Evolutionary conservation across 2,329 filamentous ascomycete genomes (phyloP).

Genomic region (Monosporascus sp.): DNA sequence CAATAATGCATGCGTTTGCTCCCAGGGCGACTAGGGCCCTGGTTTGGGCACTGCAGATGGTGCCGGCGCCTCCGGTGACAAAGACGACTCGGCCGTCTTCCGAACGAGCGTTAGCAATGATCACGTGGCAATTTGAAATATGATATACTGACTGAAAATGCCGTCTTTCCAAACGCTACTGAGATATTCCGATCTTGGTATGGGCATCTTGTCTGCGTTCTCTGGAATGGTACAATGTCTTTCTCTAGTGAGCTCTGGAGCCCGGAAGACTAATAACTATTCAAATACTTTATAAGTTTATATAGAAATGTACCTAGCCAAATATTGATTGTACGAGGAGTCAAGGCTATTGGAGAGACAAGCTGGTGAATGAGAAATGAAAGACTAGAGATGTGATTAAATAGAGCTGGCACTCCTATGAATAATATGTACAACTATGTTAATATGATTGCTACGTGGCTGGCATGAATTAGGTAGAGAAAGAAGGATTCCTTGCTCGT

Average conservation of each 20-base stretch:
- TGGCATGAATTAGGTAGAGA: too few species aligned
- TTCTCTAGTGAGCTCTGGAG: too few species aligned
- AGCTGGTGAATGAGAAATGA: too few species aligned
- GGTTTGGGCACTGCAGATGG: slow-evolving; percentile 92
- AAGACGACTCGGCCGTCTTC: slow-evolving; percentile 83
- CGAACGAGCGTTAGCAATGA: slow-evolving; percentile 6
- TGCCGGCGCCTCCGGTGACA: slow-evolving; percentile 89
- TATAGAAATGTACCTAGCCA: too few species aligned
- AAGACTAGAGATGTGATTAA: too few species aligned
- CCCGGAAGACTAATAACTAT: neutral
- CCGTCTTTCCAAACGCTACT: slow-evolving; percentile 82
- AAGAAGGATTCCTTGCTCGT: too few species aligned
- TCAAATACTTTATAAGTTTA: neutral
- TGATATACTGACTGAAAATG: slow-evolving; percentile 63
- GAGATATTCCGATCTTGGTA: slow-evolving; percentile 69
- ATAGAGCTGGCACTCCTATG: too few species aligned
- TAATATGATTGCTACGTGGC: too few species aligned
- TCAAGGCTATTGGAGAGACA: too few species aligned
- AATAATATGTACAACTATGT: too few species aligned
- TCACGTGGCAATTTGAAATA: neutral
- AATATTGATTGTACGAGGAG: too few species aligned
- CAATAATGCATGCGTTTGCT: slow-evolving; percentile 89
- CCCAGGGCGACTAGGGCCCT: slow-evolving; percentile 86
- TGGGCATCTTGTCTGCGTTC: slow-evolving; percentile 48
- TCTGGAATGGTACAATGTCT: too few species aligned